Base-by-base conservation (phyloP, 2,329 filamentous ascomycete genomes). In the Intubia oerlemansii region DNA sequence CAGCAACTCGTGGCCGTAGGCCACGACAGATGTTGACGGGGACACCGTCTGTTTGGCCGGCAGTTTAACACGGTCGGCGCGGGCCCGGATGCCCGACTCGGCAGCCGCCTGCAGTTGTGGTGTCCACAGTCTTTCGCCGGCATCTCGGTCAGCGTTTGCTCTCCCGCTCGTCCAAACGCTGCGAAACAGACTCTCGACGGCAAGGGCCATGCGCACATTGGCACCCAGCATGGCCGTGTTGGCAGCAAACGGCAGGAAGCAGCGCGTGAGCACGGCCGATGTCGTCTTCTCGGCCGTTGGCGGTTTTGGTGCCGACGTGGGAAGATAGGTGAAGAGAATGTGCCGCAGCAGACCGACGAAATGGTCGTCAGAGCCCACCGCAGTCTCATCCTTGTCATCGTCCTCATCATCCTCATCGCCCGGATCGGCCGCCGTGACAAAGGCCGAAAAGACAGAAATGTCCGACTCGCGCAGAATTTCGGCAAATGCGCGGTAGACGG, bases 161-260 rank as follows among this genome's bases (percentile, higher is more conserved):
- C 6, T 11, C n/a, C 15, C 21, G 7, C 8, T 17, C 3, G 33
- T 20, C 48, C 54, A 60, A 4, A 63, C 46, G 6, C 70, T 49
- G 25, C 69, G 57, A 17, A 79, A 41, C 28, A 80, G 47, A 2
- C 57, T 57, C 48, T 85, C 79, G 0, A 81, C 51, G 17, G 77
- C 46, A 8, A 84, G 48, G 2, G 72, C 71, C 21, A 84, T 56
- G 44, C 76, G 77, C 17, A 72, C 70, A 39, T 88, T 84, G 36
- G 81, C 75, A 13, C 66, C 59, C 1, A 62, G 47, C 6, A 56
- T 58, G 10, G 61, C 53, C 0, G 60, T 66, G 33, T 65, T 70
- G 2, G 78, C 74, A 0, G 72, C 56, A 37, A 62, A 69, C 0
- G 66, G 66, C 3, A 81, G 57, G 44, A 69, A 84, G 41, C 69